Percentiles rank a stretch among this genome's conserved stretches.
Evolutionary conservation across 2,329 filamentous ascomycete species (phyloP).

Genomic region (Alternaria consortialis): DNA sequence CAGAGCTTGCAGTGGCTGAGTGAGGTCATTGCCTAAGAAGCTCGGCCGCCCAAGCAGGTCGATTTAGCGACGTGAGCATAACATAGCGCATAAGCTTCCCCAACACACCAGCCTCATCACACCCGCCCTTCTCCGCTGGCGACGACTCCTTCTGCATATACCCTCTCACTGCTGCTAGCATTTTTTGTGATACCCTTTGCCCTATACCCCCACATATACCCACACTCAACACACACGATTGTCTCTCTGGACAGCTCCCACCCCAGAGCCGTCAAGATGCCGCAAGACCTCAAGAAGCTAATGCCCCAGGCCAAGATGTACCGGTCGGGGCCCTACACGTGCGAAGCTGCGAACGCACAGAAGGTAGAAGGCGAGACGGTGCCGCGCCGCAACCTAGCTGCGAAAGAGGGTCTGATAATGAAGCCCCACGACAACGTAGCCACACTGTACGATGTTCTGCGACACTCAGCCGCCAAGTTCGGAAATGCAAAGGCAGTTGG

Average conservation of each 20-base stretch:
- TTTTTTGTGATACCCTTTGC: conserved; percentile 33
- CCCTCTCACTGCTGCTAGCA: conserved; percentile 22
- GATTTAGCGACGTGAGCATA: conserved; percentile 19
- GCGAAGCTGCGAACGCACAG: conserved; percentile 74
- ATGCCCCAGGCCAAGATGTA: conserved; percentile 57
- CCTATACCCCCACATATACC: conserved; percentile 14
- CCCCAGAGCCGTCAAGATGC: conserved; percentile 35
- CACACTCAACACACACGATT: conserved; percentile 20
- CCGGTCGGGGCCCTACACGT: conserved; percentile 76
- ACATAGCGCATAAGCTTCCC: conserved; percentile 22
- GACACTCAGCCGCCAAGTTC: conserved; percentile 68
- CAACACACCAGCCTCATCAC: conserved; percentile 13
- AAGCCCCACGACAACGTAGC: conserved; percentile 73
- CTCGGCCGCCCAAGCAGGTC: conserved; percentile 21
- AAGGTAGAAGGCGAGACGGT: conserved; percentile 83
- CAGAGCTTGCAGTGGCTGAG: conserved; percentile 15
- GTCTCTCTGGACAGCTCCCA: conserved; percentile 13
- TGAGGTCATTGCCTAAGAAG: conserved; percentile 34
- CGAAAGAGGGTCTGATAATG: conserved; percentile 74
- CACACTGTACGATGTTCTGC: conserved; percentile 82
- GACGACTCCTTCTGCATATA: conserved; percentile 21
- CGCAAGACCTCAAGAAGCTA: conserved; percentile 58
- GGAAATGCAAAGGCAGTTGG: conserved; percentile 66
- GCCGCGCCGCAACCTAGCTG: conserved; percentile 76
- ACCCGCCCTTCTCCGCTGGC: conserved; percentile 36